A percentile compares a stretch with the other conserved stretches of the same genome.
Conservation (phyloP, 2,329 filamentous ascomycete species). For the Lachnellula arida region DNA sequence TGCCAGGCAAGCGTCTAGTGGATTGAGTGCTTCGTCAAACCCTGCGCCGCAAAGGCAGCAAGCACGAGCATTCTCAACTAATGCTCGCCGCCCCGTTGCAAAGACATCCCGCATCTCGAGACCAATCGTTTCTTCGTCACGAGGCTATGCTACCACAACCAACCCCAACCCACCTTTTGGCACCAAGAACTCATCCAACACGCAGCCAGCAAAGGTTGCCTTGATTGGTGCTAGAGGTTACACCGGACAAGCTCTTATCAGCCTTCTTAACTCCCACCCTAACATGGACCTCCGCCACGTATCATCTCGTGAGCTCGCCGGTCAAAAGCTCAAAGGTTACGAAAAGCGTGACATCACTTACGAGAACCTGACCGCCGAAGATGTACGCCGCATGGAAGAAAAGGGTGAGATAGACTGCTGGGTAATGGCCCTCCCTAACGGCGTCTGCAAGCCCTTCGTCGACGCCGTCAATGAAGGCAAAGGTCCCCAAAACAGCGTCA, state of each 20-base stretch:
- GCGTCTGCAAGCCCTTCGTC: conserved; percentile 89
- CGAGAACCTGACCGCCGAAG: conserved; percentile 82
- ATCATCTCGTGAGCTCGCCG: conserved; percentile 86
- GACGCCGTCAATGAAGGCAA: conserved; percentile 76
- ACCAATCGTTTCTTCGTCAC: conserved; percentile 27
- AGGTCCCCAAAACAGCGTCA: conserved; percentile 60
- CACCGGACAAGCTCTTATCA: conserved; percentile 86
- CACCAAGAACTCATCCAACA: conserved; percentile 81
- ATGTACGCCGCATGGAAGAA: conserved; percentile 79
- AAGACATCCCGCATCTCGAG: conserved; percentile 13
- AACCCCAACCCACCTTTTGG: conserved; percentile 90
- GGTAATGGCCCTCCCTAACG: conserved; percentile 96
- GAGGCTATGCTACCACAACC: conserved; percentile 59
- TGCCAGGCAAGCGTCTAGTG: conserved; percentile 61
- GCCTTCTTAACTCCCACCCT: conserved; percentile 80
- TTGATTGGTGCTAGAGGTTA: conserved; percentile 91
- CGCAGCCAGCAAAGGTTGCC: conserved; percentile 71
- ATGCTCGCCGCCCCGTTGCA: conserved; percentile 38
- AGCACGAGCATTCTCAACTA: conserved; percentile 64
- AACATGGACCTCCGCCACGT: conserved; percentile 87
- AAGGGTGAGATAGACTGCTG: conserved; percentile 86
- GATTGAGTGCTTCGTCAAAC: conserved; percentile 45
- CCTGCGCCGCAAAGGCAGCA: conserved; percentile 51
- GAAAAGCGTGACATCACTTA: conserved; percentile 88
- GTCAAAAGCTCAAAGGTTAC: conserved; percentile 84